Percentiles rank a stretch among this genome's conserved stretches.
Conservation (phyloP, 2,329 filamentous ascomycete species). For the Phaeosphaeriaceae sp. region DNA sequence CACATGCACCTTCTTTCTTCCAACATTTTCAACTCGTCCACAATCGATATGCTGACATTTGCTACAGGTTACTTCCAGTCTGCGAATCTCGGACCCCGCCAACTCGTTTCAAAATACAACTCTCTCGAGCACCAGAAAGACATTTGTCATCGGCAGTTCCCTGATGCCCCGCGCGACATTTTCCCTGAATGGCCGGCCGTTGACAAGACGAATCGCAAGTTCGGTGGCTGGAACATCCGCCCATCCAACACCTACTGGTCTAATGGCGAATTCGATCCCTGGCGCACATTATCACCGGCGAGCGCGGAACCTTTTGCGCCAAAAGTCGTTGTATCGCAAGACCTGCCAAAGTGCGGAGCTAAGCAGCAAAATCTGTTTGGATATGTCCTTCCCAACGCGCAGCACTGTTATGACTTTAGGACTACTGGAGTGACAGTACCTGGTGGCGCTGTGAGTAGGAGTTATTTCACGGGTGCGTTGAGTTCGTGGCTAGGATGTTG, state of each 20-base stretch:
- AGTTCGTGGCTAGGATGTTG: conserved; percentile 56
- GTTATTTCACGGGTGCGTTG: conserved; percentile 52
- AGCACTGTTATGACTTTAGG: conserved; percentile 60
- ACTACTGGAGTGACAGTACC: conserved; percentile 29
- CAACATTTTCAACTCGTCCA: background rate
- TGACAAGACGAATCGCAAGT: conserved; percentile 51
- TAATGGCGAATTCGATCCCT: conserved; percentile 60
- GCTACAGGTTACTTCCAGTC: conserved; percentile 54
- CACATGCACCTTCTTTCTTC: no score
- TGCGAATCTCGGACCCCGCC: conserved; percentile 56
- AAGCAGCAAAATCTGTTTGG: conserved; percentile 54
- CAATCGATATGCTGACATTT: background rate
- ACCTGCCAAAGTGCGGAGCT: conserved; percentile 53
- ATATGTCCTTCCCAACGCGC: conserved; percentile 52
- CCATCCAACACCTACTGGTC: conserved; percentile 61
- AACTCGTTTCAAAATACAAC: conserved; percentile 57
- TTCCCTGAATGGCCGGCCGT: conserved; percentile 53
- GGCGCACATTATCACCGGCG: conserved; percentile 57
- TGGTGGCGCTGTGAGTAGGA: conserved; percentile 42
- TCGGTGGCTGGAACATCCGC: conserved; percentile 60
- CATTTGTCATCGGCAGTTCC: conserved; percentile 59
- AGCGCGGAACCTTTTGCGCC: conserved; percentile 53
- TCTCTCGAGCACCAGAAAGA: conserved; percentile 54
- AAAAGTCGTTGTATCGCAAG: conserved; percentile 45
- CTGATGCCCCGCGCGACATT: conserved; percentile 47